Evolutionary conservation across 2,329 filamentous ascomycete genomes (phyloP).

Genomic region (Epichloe glyceriae): DNA sequence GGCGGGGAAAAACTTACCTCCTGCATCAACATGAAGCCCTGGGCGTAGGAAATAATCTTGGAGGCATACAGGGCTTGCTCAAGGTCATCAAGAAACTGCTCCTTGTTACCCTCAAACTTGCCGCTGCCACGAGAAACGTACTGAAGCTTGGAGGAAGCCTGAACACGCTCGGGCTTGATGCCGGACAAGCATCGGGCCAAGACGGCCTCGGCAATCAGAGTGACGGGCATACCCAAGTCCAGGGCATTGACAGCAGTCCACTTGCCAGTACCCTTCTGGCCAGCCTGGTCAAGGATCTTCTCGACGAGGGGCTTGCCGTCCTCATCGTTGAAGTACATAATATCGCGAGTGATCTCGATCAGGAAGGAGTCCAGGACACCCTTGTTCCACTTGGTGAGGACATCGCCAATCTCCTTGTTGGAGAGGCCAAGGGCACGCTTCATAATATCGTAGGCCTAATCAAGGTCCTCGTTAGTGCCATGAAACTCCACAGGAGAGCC

Average conservation of each 20-base stretch:
- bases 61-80: conserved; percentile 98
- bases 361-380: conserved; percentile 98
- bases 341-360: conserved; percentile 97
- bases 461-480: not conserved
- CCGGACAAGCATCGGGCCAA: conserved; percentile 88
- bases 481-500: not conserved
- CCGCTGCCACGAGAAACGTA: conserved; percentile 57
- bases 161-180: conserved; percentile 83
- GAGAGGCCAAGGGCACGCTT: conserved; percentile 87
- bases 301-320: conserved; percentile 84
- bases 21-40: conserved; percentile 99
- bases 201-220: conserved; percentile 92
- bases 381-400: conserved; percentile 94
- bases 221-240: conserved; percentile 96
- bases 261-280: conserved; percentile 99
- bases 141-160: conserved; percentile 65
- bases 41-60: conserved; percentile 99
- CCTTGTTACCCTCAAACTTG: conserved; percentile 76
- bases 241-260: conserved; percentile 99
- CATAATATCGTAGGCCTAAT: conserved; percentile 96
- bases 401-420: conserved; percentile 91
- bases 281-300: conserved; percentile 97
- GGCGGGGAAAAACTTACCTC: conserved; percentile 45
- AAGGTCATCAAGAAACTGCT: conserved; percentile 89
- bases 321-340: conserved; percentile 96